phyloP scores from a whole-genome alignment of 2,329 filamentous ascomycete genomes.

The Epicoccum nigrum region DNA sequence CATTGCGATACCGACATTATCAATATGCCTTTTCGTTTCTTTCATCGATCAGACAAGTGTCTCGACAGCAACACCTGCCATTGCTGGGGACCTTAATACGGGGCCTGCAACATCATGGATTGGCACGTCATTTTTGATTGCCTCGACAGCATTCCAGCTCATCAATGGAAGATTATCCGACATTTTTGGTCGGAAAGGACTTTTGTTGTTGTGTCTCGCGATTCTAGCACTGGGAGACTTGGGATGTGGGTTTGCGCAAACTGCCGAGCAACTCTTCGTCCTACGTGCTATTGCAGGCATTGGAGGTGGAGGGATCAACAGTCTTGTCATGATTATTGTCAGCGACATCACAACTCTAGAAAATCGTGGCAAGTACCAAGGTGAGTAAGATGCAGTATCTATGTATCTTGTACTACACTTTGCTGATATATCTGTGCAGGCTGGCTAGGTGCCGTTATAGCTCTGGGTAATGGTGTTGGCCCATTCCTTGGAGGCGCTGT shows the following conservation, averaged over 20 bases:
- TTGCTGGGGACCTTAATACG: constrained; percentile 35
- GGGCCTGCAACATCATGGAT: constrained; percentile 33
- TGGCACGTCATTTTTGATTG: constrained; percentile 34
- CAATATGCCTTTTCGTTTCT: constrained; percentile 60
- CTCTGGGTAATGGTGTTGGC: constrained; percentile 34
- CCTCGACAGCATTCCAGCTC: constrained; percentile 55
- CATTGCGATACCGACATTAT: constrained; percentile 60
- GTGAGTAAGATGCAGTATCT: not conserved
- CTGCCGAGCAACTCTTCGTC: constrained; percentile 56
- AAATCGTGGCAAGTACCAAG: constrained; percentile 51
- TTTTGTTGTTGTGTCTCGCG: constrained; percentile 45
- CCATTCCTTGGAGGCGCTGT: constrained; percentile 42
- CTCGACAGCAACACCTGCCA: constrained; percentile 46
- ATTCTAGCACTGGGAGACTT: constrained; percentile 61
- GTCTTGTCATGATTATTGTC: constrained; percentile 56
- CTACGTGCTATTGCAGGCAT: constrained; percentile 62
- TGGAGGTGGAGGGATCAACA: constrained; percentile 54
- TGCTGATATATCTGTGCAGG: constrained; percentile 14
- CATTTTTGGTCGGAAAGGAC: constrained; percentile 58
- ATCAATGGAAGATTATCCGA: constrained; percentile 58
- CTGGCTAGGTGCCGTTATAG: constrained; percentile 33
- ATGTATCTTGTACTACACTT: not conserved
- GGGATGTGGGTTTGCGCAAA: constrained; percentile 57
- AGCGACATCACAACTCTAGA: constrained; percentile 58
- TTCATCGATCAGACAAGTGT: constrained; percentile 63